Base-by-base conservation (phyloP, 352 stramenopile genomes). In the Phytophthora aleatoria region DNA sequence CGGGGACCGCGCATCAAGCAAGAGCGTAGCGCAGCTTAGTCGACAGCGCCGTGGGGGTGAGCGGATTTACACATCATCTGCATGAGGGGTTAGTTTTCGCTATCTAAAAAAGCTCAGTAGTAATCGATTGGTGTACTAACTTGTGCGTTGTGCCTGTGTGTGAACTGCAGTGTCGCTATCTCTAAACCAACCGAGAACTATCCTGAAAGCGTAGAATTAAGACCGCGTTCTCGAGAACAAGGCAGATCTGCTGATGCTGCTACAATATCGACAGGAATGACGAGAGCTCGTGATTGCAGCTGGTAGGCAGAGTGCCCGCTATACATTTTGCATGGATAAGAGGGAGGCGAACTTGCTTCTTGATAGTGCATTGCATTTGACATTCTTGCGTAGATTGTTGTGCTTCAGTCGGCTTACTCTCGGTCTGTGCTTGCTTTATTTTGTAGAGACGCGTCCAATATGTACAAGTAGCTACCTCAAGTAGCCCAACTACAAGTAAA, bases 11-110 rank as follows among this genome's bases (percentile, higher is more conserved):
- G 64, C 24, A 67, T 76, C 24, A 74, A 76, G 44, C 71, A 76
- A 60, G 71, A 79, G 36, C 70, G 64, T 43, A 74, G 67, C 42
- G 58, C 54, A 12, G 71, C 60, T 26, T 76, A 69, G 35, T 50
- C 24, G 53, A 5, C 16, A 55, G 1, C 20, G 10, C 63, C 41
- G 12, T 53, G 42, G 50, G 49, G 50, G 49, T 74, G 54, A 66
- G 53, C 30, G 49, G 33, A 42, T 33, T 5, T 57, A 26, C 27
- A 48, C 11, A 45, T 33, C 48, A 11, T 39, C 8, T 61, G 24
- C 7, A 15, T 55, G 15, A 50, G 8, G 47, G 24, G 24, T 20
- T 64, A 58, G 26, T 1, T 30, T 64, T 55, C 10, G 35, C 63
- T 64, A 51, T 60, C 31, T 51, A 72, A 57, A 66, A 31, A 20